These are phyloP conservation scores for Cryptosporidium ryanae DNA, from an alignment of 169 alveolate species.

Conservation along the genomic window DNA sequence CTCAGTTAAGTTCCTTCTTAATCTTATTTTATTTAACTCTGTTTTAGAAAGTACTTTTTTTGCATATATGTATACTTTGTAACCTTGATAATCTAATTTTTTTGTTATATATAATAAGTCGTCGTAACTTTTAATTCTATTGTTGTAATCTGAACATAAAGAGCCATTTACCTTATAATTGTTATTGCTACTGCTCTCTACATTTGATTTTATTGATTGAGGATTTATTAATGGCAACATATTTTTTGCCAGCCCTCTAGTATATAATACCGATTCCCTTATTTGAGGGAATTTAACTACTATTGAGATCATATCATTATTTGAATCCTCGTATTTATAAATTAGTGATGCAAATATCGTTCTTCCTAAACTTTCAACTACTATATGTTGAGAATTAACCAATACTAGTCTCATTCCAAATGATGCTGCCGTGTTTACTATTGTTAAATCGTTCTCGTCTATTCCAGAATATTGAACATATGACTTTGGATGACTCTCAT, in stretches of 20 bases:
- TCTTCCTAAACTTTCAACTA: slow-evolving; percentile 64
- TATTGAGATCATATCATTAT: slow-evolving; percentile 45
- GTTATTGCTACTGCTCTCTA: not conserved
- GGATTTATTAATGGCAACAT: slow-evolving; percentile 36
- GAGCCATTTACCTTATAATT: not conserved
- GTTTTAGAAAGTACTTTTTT: slow-evolving; percentile 25
- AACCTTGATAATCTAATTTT: slow-evolving; percentile 60
- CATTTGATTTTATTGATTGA: not conserved
- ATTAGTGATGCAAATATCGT: slow-evolving; percentile 64
- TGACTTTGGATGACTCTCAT: slow-evolving; percentile 38
- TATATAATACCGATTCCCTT: slow-evolving; percentile 14
- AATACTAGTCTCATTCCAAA: slow-evolving; percentile 71
- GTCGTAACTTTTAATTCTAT: slow-evolving; percentile 6
- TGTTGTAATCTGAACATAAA: not conserved
- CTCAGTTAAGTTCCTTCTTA: slow-evolving; percentile 19
- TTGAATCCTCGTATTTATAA: slow-evolving; percentile 40
- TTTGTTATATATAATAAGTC: slow-evolving; percentile 9
- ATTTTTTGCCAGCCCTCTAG: slow-evolving; percentile 57
- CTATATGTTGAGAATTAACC: slow-evolving; percentile 47
- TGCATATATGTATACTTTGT: slow-evolving; percentile 55
- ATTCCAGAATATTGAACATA: slow-evolving; percentile 69
- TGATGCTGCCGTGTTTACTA: slow-evolving; percentile 67
- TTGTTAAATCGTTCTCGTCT: slow-evolving; percentile 57
- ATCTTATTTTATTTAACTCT: not conserved
- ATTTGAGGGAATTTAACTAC: slow-evolving; percentile 50